phyloP scores from a whole-genome alignment of 1,139 yeast species.

The Hansenula lynferdii region DNA sequence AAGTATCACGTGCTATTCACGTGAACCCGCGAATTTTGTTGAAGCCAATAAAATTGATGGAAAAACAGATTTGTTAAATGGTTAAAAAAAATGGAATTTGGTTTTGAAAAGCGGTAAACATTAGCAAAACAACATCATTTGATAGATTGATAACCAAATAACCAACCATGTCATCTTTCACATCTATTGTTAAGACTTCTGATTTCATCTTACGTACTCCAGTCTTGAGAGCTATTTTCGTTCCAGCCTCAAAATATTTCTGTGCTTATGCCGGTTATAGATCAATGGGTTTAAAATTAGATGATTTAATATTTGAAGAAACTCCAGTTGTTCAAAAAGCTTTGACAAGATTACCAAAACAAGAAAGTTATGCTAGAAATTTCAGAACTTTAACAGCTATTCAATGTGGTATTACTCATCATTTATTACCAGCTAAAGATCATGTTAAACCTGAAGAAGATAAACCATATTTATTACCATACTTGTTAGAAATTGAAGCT shows the following conservation, averaged over 20 bases:
- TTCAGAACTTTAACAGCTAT: conserved; percentile 90
- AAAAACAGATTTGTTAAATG: conserved; percentile 11
- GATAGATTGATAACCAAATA: background rate
- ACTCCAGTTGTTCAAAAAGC: conserved; percentile 85
- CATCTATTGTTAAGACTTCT: conserved; percentile 77
- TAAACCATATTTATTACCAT: conserved; percentile 79
- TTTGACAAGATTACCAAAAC: conserved; percentile 76
- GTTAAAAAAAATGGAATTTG: background rate
- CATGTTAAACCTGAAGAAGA: conserved; percentile 86
- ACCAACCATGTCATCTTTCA: conserved; percentile 39
- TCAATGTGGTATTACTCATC: conserved; percentile 82
- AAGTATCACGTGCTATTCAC: no score
- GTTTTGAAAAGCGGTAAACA: background rate
- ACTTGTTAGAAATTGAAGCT: conserved; percentile 90
- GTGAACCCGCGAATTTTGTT: conserved; percentile 1
- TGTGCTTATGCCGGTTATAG: conserved; percentile 83
- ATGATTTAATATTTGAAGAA: conserved; percentile 87
- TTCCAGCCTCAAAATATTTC: conserved; percentile 77
- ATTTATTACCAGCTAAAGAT: conserved; percentile 68
- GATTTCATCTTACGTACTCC: conserved; percentile 83
- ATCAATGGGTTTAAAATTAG: conserved; percentile 84
- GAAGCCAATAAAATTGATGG: conserved; percentile 14
- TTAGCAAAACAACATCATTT: background rate
- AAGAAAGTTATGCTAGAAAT: conserved; percentile 83
- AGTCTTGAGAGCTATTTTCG: conserved; percentile 62